phyloP scores from a whole-genome alignment of 208 protist genomes.

The Crithidia sp. region DNA sequence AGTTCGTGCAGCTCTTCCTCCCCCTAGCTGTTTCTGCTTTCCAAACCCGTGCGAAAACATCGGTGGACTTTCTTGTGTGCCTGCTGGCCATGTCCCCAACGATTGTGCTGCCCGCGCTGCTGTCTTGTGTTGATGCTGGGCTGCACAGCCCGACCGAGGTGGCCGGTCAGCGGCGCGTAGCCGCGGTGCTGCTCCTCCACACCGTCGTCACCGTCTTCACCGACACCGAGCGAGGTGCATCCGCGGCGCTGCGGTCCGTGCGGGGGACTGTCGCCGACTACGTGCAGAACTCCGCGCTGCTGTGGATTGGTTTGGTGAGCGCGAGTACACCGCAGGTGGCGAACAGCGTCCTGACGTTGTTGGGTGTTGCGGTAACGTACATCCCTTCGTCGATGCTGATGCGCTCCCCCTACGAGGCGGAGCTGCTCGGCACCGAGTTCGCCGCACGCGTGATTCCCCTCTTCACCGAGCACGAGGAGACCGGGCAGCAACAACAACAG shows the following conservation, averaged over 20 bases:
- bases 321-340: constrained; percentile 28
- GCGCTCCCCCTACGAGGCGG: constrained; percentile 15
- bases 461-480: constrained; percentile 10
- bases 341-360: constrained; percentile 17
- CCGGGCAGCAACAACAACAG: background rate
- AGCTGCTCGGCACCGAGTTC: constrained; percentile 20
- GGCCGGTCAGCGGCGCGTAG: constrained; percentile 32
- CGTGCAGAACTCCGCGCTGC: constrained; percentile 32
- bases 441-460: constrained; percentile 14
- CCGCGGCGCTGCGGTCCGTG: constrained; percentile 24
- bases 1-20: constrained; percentile 54
- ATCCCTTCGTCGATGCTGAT: constrained; percentile 3
- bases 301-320: constrained; percentile 39
- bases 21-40: constrained; percentile 47
- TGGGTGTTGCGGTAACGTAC: constrained; percentile 29
- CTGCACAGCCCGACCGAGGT: constrained; percentile 41
- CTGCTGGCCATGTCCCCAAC: constrained; percentile 53
- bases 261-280: constrained; percentile 36
- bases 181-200: constrained; percentile 37
- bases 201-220: constrained; percentile 27
- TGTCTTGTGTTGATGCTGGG: constrained; percentile 40
- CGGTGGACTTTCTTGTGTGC: constrained; percentile 26
- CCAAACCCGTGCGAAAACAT: constrained; percentile 32
- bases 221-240: constrained; percentile 12
- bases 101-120: constrained; percentile 33